Base-by-base conservation (phyloP, 768 basidiomycete genomes). In the Coprinellus aureogranulatus region DNA sequence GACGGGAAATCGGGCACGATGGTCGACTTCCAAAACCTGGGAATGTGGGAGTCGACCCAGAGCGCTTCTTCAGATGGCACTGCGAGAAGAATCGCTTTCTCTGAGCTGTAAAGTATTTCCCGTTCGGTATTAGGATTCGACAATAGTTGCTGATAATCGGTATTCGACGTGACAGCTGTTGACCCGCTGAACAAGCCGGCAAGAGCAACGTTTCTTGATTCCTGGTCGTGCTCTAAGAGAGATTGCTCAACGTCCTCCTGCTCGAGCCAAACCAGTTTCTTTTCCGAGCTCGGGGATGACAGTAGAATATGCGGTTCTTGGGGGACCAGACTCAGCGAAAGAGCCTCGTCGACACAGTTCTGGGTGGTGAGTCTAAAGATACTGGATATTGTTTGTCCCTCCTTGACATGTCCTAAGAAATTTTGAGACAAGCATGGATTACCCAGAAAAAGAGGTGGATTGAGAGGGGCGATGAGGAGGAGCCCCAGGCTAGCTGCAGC, bases 21-120 rank as follows among this genome's bases (percentile, higher is more conserved):
- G 16, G 82, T 82, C 8, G 88, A 81, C 60, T 84, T 90, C 83
- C 90, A 89, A 73, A 83, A 87, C 14, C 76, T 78, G 1, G 90
- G 92, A n/a, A 92, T 76, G 60, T 82, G 64, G 10, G 76, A 77
- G 61, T 89, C 87, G 60, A 94, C 75, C 22, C 68, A 67, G 47
- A 67, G 66, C 46, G 79, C 81, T 27, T 75, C 67, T 4, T 67
- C 68, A 0, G 66, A 62, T 31, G 74, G 71, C 31, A 88, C 66
- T 1, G 83, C 78, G 45, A 89, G 60, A 18, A 90, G 71, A 1
- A 79, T 80, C 10, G 81, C 79, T 16, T 71, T 67, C 6, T 65
- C 27, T 2, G 76, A 73, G n/a, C 68, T 69, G 62, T 82, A 72
- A 59, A 84, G 72, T n/a, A 84, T 53, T 9, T 74, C 67, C 46